These are phyloP conservation scores for Fusarium subglutinans DNA, from an alignment of 2,329 filamentous ascomycete species.

Conservation along the genomic window DNA sequence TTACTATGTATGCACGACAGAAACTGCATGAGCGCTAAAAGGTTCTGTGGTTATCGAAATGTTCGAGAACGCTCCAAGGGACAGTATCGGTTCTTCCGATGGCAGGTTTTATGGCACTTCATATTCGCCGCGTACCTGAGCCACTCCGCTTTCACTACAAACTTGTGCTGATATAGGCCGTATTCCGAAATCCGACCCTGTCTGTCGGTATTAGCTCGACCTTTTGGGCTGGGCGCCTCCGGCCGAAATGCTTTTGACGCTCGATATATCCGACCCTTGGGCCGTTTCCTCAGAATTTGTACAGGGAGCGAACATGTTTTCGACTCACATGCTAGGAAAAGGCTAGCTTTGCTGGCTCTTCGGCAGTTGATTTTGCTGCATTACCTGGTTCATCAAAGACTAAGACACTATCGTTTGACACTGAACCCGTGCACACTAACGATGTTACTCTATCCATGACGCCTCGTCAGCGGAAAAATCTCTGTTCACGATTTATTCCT, in stretches of 20 bases:
- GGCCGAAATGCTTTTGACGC: constrained; percentile 15
- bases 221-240: constrained; percentile 11
- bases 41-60: constrained; percentile 21
- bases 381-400: constrained; percentile 19
- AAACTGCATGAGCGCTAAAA: constrained; percentile 28
- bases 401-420: constrained; percentile 24
- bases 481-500: constrained; percentile 10
- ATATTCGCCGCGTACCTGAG: constrained; percentile 11
- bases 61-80: constrained; percentile 32
- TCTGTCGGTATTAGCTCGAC: constrained; percentile 3
- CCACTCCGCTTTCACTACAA: constrained; percentile 9
- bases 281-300: constrained; percentile 9
- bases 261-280: constrained; percentile 7
- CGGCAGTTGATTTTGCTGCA: constrained; percentile 19
- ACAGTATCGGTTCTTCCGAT: constrained; percentile 25
- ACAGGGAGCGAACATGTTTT: neutral
- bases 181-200: constrained; percentile 17
- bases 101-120: neutral
- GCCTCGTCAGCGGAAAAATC: constrained; percentile 15
- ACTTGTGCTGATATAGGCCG: constrained; percentile 14
- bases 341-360: neutral
- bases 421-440: constrained; percentile 9
- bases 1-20: constrained; percentile 19
- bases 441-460: constrained; percentile 27
- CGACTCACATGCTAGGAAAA: neutral